Evolutionary conservation across 164 flowering plant genomes (phyloP).

Genomic region (Stephania cephalantha): DNA sequence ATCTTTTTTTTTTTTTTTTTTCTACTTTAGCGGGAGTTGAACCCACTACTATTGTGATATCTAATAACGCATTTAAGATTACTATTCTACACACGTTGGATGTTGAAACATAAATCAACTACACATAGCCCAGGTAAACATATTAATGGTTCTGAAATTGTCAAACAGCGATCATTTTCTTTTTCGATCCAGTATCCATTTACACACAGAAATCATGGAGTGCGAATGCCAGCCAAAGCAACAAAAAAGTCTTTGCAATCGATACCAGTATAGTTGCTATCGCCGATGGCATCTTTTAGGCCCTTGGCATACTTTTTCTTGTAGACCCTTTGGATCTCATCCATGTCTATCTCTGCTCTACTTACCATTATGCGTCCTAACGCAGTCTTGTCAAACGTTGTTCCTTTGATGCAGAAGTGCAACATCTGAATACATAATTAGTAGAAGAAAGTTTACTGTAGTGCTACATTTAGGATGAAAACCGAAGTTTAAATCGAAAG

Average conservation of each 20-base stretch:
- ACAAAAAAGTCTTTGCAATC: slow-evolving; percentile 53
- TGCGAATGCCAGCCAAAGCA: slow-evolving; percentile 25
- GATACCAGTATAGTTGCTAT: slow-evolving; percentile 27
- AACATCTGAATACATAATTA: slow-evolving; percentile 25
- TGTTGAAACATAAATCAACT: too few relatives aligned
- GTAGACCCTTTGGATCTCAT: slow-evolving; percentile 41
- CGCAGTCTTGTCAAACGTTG: slow-evolving; percentile 18
- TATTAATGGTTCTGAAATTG: too few relatives aligned
- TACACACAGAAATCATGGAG: not conserved
- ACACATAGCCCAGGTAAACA: too few relatives aligned
- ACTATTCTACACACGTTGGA: too few relatives aligned
- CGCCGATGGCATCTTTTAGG: slow-evolving; percentile 39
- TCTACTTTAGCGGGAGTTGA: too few relatives aligned
- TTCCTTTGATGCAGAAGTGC: slow-evolving; percentile 38
- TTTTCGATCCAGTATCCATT: too few relatives aligned
- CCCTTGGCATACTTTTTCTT: slow-evolving; percentile 42
- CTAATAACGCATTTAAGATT: too few relatives aligned
- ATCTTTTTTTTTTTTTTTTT: too few relatives aligned
- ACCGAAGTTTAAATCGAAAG: not conserved
- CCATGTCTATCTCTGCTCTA: slow-evolving; percentile 62
- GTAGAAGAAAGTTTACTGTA: too few relatives aligned
- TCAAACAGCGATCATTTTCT: too few relatives aligned
- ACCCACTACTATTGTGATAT: too few relatives aligned
- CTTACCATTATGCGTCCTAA: slow-evolving; percentile 42
- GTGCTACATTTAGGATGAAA: too few relatives aligned